Base-by-base conservation (phyloP, 345 rosid species). In the Pistacia vera region DNA sequence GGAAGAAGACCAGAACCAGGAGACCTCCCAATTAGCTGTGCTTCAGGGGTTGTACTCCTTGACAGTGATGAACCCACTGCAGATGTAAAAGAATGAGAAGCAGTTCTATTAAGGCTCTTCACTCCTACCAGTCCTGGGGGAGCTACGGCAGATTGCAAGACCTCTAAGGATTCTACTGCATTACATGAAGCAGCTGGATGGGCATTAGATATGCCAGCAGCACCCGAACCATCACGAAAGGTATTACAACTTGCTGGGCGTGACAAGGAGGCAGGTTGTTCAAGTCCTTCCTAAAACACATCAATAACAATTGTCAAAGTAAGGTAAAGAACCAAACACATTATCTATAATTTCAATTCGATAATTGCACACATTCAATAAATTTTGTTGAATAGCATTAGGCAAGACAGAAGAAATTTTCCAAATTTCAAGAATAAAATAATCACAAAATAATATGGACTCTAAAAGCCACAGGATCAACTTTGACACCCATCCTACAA, bases 201-300 rank as follows among this genome's bases (percentile, higher is more conserved):
- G 59, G 83, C 64, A 83, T 82, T 79, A 11, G 90, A 75, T 46
- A 72, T 56, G 52, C 77, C 83, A 75, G 79, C 70, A 66, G 81
- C 74, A 73, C 89, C 87, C 73, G 86, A 70, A 81, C 74, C 75
- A 78, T 92, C 93, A 75, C 86, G 84, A 65, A 90, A 88, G 73
- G 96, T 82, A 83, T 86, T 91, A 78, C 87, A 86, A 79, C 95
- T 92, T 59, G 93, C 81, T 68, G 98, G 92, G 60, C 87, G 88
- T 22, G 95, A 85, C 66, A 90, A 75, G 56, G 86, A 78, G 77
- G 90, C 74, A 71, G 88, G 84, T 38, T 81, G 86, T 77, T 91
- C 97, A 77, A 84, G 78, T 68, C 98, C 97, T 77, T 86, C 98
- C 97, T 96, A 82, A 81, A 64, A 81, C 51, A 62, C 63, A 79